Base-by-base conservation (phyloP, 2,329 filamentous ascomycete genomes). In the Paraphaeosphaeria minitans region DNA sequence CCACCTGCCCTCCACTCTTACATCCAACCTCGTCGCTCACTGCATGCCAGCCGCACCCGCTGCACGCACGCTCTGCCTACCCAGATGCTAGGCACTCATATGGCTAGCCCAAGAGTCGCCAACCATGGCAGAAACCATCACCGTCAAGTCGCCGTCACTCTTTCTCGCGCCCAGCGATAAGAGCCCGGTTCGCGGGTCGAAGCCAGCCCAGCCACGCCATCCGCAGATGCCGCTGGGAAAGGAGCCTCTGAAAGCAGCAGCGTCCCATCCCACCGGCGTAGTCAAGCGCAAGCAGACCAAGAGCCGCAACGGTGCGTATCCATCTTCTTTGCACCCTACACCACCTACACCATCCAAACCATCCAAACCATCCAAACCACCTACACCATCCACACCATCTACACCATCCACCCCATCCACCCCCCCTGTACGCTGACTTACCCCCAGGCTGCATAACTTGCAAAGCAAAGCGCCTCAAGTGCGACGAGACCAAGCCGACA, bases 381-480 rank as follows among this genome's bases (percentile, higher is more conserved):
- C n/a, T n/a, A n/a, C n/a, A n/a, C n/a, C n/a, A n/a, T n/a, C n/a
- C n/a, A n/a, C n/a, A n/a, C n/a, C n/a, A n/a, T n/a, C n/a, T n/a
- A n/a, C n/a, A n/a, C n/a, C n/a, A n/a, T n/a, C n/a, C n/a, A n/a
- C 10, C 35, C 35, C 13, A 39, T 5, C 31, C 51, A 12, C 10
- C 55, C n/a, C n/a, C n/a, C n/a, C n/a, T n/a, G n/a, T n/a, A n/a
- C n/a, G n/a, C n/a, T n/a, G n/a, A n/a, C n/a, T n/a, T n/a, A n/a
- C n/a, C 42, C 24, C 52, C 63, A 91, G 89, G 89, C 64, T 91
- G 89, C 76, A 83, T 87, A 66, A 91, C 89, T 55, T 91, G 89
- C 80, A 91, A 91, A 77, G 82, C 85, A 61, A 91, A 91, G 77
- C 82, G 89, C 59, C 78, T 91, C 54, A 91, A 91, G 77, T 91